Evolutionary conservation across 2,329 filamentous ascomycete genomes (phyloP), one percentile per base, ranked within the genome.

Genomic region (Herpotrichia juniperi): DNA sequence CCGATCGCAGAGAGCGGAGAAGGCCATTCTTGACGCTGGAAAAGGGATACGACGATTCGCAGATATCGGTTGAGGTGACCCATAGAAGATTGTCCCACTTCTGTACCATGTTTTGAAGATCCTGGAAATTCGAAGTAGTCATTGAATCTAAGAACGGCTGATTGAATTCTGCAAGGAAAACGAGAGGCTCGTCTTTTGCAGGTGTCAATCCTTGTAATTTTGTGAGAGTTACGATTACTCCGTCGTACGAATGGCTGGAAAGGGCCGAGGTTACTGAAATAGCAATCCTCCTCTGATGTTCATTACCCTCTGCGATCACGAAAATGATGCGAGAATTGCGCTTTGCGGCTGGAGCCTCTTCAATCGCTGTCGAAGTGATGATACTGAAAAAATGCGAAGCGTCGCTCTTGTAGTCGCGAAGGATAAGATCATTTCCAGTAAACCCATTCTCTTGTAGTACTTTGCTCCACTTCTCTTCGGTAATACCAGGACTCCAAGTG

Each of bases 361-460:
- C 28, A 31, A 31, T n/a, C 25, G 17, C 31, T 8, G 31, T 24
- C 14, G 39, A 9, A 11, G 34, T 4, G 31, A 42, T 24, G 11
- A 42, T 21, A 17, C 24, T 43, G 12, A 21, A 25, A 2, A 16
- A 9, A 16, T 50, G 47, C 19, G 21, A 22, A 2, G 24, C 2
- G 14, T 37, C 24, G 17, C 24, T 21, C 24, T 31, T 14, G 26
- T 40, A 21, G 28, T 50, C 46, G 14, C 31, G 35, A 3, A 53
- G 3, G 17, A 47, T 6, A 45, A 49, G 24, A 24, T 73, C 64
- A 6, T 58, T 22, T 1, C 64, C 63, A 1, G 45, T 43, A 42
- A 74, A 74, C 4, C 71, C 72, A 14, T 60, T 57, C 1, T 62
- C 48, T 12, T 49, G 46, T 34, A 77, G 58, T 5, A 68, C 31